Evolutionary conservation across 2,329 filamentous ascomycete genomes (phyloP), one percentile per base, ranked within the genome.

Genomic region (Verticillium nubilum): DNA sequence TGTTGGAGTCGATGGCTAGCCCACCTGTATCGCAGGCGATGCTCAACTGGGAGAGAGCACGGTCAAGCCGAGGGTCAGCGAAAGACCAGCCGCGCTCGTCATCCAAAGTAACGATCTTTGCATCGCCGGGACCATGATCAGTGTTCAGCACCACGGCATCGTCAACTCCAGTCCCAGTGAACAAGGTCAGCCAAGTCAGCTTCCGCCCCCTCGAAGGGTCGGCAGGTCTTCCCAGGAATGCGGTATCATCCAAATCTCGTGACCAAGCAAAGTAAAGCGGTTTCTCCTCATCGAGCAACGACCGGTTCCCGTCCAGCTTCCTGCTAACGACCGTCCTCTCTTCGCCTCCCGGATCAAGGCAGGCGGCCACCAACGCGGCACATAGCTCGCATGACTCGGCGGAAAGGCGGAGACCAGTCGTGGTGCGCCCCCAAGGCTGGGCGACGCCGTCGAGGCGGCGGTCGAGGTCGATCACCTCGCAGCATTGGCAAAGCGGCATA

Each of bases 191-290:
- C 31, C 31, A 3, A 15, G 31, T 15, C 31, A 33, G 31, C 31
- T 33, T 33, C 31, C 31, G 31, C 31, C 5, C 31, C 5, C 31
- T 33, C 31, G 31, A 33, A 15, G 31, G 15, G 15, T 33, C 6
- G 15, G 7, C 4, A 33, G 31, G 31, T 4, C 31, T 33, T 10
- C 15, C 31, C 31, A 33, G 31, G 31, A 33, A 15, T n/a, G 10
- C 31, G 10, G 31, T 33, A 12, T 12, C 31, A 33, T 33, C 23
- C 59, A 54, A 9, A 63, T 59, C 28, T 59, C 59, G 5, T 60
- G 15, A 15, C 31, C 31, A 13, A 15, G 7, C 31, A 15, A 15
- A 17, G 17, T 37, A 37, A 2, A 19, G 5, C 5, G 15, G 15
- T 17, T 37, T 37, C 12, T 37, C 33, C n/a, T 15, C 33, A 5